Percentiles rank a stretch among this genome's conserved stretches.
Evolutionary conservation across 2,329 filamentous ascomycete genomes (phyloP).

Genomic region (Fusarium fracticaudum): DNA sequence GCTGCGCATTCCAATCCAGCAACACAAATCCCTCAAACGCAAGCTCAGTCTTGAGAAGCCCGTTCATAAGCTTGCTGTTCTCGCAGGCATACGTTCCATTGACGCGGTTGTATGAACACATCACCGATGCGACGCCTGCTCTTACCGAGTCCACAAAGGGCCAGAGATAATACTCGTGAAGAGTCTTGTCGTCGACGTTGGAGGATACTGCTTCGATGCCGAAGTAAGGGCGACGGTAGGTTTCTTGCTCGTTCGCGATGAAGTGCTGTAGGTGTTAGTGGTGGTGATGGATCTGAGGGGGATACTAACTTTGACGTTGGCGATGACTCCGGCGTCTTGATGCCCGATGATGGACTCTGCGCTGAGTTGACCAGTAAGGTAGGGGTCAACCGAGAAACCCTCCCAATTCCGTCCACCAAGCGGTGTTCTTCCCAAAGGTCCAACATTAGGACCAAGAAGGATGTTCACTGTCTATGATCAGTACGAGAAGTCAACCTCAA

Average conservation of each 20-base stretch:
- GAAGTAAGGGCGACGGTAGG: constrained; percentile 52
- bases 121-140: constrained; percentile 66
- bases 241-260: constrained; percentile 71
- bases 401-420: constrained; percentile 81
- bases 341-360: constrained; percentile 79
- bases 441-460: constrained; percentile 75
- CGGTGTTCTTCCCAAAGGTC: constrained; percentile 75
- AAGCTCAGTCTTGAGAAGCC: constrained; percentile 70
- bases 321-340: constrained; percentile 81
- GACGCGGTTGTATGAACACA: constrained; percentile 77
- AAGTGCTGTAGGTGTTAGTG: constrained; percentile 54
- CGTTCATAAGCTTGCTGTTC: constrained; percentile 75
- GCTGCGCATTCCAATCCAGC: constrained; percentile 75
- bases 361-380: constrained; percentile 75
- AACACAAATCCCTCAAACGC: constrained; percentile 76
- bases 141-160: constrained; percentile 70
- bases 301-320: constrained; percentile 68
- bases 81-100: constrained; percentile 81
- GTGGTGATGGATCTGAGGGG: fast-evolving
- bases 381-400: constrained; percentile 76
- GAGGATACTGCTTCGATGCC: constrained; percentile 64
- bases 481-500: fast-evolving
- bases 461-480: constrained; percentile 63
- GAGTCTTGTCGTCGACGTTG: constrained; percentile 71
- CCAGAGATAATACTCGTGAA: constrained; percentile 74